Percentiles rank a stretch among this genome's conserved stretches.
Evolutionary conservation across 345 rosid genomes (phyloP).

Genomic region (Zanthoxylum bungeanum): DNA sequence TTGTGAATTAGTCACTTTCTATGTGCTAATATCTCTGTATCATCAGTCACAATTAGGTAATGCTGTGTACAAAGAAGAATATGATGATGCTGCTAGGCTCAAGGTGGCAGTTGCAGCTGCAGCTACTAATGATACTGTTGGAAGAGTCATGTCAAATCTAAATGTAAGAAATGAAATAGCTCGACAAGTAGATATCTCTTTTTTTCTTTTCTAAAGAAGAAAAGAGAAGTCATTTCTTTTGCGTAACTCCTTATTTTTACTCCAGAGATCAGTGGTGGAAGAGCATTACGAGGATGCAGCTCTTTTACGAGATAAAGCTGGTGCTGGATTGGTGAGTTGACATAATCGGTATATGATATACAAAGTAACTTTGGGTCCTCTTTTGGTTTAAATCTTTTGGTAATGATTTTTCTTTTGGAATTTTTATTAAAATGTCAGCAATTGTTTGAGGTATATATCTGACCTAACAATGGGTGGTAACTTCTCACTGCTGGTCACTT

Average conservation of each 20-base stretch:
- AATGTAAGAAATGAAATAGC: constrained; percentile 36
- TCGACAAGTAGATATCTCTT: not conserved
- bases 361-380: not conserved
- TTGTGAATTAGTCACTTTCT: not conserved
- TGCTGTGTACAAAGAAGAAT: constrained; percentile 67
- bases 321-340: constrained; percentile 82
- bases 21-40: not conserved
- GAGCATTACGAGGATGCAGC: constrained; percentile 83
- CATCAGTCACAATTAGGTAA: constrained; percentile 60
- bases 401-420: not conserved
- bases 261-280: constrained; percentile 69
- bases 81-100: constrained; percentile 73
- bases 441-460: not conserved
- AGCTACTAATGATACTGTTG: constrained; percentile 70
- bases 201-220: not conserved
- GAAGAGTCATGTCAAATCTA: constrained; percentile 59
- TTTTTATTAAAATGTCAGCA: not conserved
- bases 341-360: not conserved
- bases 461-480: not conserved
- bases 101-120: constrained; percentile 96
- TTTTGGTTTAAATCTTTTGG: not conserved
- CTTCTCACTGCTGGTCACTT: not conserved
- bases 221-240: not conserved
- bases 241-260: constrained; percentile 12
- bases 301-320: constrained; percentile 72